Evolutionary conservation across 345 rosid species (phyloP), one percentile per base, ranked within the genome.

Genomic region (Lagerstroemia speciosa): DNA sequence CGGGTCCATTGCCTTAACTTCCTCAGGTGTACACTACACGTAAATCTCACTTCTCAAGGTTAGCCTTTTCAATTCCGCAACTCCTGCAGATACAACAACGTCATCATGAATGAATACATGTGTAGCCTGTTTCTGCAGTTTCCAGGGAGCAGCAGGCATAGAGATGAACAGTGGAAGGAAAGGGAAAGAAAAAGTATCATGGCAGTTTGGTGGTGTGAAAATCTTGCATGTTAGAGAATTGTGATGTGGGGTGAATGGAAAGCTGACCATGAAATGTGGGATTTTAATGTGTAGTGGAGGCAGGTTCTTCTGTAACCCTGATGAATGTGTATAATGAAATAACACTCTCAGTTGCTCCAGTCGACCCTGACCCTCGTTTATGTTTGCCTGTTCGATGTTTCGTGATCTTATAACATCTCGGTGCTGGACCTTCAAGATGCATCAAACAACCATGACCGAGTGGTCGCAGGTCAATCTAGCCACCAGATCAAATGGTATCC

Each of bases 71-170:
- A 6, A 36, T 57, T 40, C 36, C 7, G 6, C 60, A 26, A 32
- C 17, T 48, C 22, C 75, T 58, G 62, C 36, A 60, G 29, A 60
- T 60, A 32, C 19, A 31, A 53, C 67, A 62, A 33, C 71, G 30
- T n/a, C 27, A n/a, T n/a, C 10, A 26, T 26, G 4, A 53, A 26
- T 26, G 4, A 53, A n/a, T n/a, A 8, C 60, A 53, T n/a, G 30
- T 5, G 24, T 26, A 53, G 60, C 60, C 53, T 46, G 2, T 48
- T 31, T 33, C 63, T 34, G 60, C 60, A 53, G 63, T 58, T 34
- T 53, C 34, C 5, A 34, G 8, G 16, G 46, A 26, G 69, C 69
- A 31, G 53, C 69, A 20, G 58, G 26, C 27, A 52, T 22, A 1
- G 57, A n/a, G 22, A 52, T 20, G 57, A 48, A 48, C 53, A 11